Percentiles rank a stretch among this genome's conserved stretches.
Conservation (phyloP, 2,329 filamentous ascomycete genomes). For the Helicocarpus griseus region DNA sequence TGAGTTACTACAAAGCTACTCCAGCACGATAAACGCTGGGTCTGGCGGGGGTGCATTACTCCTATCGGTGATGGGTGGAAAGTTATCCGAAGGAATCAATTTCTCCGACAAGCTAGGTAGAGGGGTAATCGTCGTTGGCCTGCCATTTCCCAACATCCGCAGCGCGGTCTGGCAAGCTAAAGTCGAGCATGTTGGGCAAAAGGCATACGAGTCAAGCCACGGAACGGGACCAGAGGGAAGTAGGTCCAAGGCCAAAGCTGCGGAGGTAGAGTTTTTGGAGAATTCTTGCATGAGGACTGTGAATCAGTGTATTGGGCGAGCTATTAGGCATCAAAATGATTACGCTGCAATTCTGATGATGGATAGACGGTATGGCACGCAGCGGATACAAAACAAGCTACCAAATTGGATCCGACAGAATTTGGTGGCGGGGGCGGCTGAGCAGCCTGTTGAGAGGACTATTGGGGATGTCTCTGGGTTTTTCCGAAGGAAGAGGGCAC, state of each 20-base stretch:
- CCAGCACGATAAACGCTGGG: slow-evolving; percentile 50
- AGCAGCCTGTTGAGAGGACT: slow-evolving; percentile 17
- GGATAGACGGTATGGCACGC: slow-evolving; percentile 67
- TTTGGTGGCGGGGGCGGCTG: slow-evolving; percentile 31
- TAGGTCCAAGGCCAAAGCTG: slow-evolving; percentile 31
- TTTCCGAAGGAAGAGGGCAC: slow-evolving; percentile 14
- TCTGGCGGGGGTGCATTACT: slow-evolving; percentile 63
- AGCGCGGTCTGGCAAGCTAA: slow-evolving; percentile 90
- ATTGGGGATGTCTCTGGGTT: slow-evolving; percentile 25
- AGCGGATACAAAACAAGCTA: slow-evolving; percentile 66
- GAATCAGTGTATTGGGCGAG: slow-evolving; percentile 90
- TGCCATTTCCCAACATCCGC: slow-evolving; percentile 86
- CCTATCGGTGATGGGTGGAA: slow-evolving; percentile 85
- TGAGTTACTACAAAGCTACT: slow-evolving; percentile 64
- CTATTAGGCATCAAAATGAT: slow-evolving; percentile 77
- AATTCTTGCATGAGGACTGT: slow-evolving; percentile 95
- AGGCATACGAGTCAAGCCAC: slow-evolving; percentile 26
- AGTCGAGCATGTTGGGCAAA: slow-evolving; percentile 71
- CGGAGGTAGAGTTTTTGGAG: slow-evolving; percentile 74
- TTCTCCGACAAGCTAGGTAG: slow-evolving; percentile 86
- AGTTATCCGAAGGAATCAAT: slow-evolving; percentile 96
- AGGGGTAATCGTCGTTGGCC: slow-evolving; percentile 79
- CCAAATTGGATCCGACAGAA: slow-evolving; percentile 80
- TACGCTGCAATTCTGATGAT: slow-evolving; percentile 85
- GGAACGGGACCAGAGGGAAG: slow-evolving; percentile 19